Evolutionary conservation across 169 alveolate genomes (phyloP), one percentile per base, ranked within the genome.

Genomic region (Eimeria maxima): DNA sequence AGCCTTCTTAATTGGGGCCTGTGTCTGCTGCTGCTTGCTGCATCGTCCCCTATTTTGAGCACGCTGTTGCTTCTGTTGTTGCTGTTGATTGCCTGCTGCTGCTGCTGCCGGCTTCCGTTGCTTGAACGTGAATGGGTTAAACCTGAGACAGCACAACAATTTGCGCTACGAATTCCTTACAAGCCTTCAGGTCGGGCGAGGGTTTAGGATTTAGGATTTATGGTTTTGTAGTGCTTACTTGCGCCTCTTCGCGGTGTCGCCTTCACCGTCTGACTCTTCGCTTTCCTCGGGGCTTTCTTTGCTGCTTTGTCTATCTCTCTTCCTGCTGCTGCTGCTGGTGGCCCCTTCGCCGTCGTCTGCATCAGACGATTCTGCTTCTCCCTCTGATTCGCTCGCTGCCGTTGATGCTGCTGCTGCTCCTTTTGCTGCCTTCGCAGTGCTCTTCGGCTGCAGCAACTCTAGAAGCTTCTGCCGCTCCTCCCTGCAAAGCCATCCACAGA

Each of bases 291-390:
- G 18, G 27, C 29, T 44, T 14, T 18, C 81, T 55, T 87, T 65
- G 5, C 29, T 71, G 60, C 60, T 53, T 7, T 53, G 20, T 53
- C 60, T 53, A 14, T 53, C 3, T 53, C 60, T 53, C 60, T 53
- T 53, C 16, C 16, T 53, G 60, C 60, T 53, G 60, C 29, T 16
- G 57, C 53, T 33, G 55, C 96, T 74, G 65, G 60, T 94, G 83
- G 53, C 24, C 97, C 29, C 29, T 73, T 94, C 44, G 89, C 96
- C 69, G 67, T 96, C 95, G 81, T 38, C 24, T 29, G 74, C 27
- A 44, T 29, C 44, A 71, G 95, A 73, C 88, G 90, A 45, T 94
- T 45, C 69, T 93, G 90, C 45, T 93, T 76, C 80, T 86, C 71
- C 95, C 93, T 42, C 27, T n/a, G 47, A 10, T 73, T 24, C 60